Percentiles rank a stretch among this genome's conserved stretches.
phyloP scores from a whole-genome alignment of 1,139 yeast genomes.

The Protomyces lactucae-debilis region DNA sequence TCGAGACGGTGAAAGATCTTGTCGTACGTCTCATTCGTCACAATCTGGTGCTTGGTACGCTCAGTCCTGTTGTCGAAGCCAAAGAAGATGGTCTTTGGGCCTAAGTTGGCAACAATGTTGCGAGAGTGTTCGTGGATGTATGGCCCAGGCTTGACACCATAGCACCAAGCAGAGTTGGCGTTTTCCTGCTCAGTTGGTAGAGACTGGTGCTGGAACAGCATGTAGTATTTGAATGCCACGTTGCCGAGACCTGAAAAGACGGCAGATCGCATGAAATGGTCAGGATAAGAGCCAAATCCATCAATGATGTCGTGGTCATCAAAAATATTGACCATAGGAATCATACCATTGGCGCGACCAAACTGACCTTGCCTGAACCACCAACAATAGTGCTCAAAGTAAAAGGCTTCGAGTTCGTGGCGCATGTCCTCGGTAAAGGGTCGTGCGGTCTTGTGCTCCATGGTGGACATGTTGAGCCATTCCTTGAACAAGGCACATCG shows the following conservation, averaged over 20 bases:
- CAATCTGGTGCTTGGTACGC: slow-evolving; percentile 58
- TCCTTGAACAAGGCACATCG: slow-evolving; percentile 45
- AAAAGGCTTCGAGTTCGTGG: slow-evolving; percentile 57
- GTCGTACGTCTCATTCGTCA: slow-evolving; percentile 53
- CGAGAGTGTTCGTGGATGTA: slow-evolving; percentile 61
- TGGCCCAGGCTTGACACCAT: slow-evolving; percentile 50
- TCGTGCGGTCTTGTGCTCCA: slow-evolving; percentile 17
- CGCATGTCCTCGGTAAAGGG: slow-evolving; percentile 45
- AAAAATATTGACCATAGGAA: slow-evolving; percentile 77
- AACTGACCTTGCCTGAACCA: slow-evolving; percentile 85
- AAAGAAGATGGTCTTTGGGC: slow-evolving; percentile 61
- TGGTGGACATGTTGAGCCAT: slow-evolving; percentile 53
- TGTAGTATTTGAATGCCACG: slow-evolving; percentile 75
- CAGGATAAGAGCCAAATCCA: slow-evolving; percentile 86
- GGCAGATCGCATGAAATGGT: slow-evolving; percentile 64
- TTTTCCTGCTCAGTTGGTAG: slow-evolving; percentile 29
- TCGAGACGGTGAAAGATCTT: slow-evolving; percentile 54
- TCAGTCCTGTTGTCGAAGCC: slow-evolving; percentile 93
- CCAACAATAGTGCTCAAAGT: slow-evolving; percentile 63
- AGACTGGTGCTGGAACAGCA: slow-evolving; percentile 81
- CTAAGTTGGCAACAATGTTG: slow-evolving; percentile 66
- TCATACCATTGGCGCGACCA: slow-evolving; percentile 71
- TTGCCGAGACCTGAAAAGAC: slow-evolving; percentile 69
- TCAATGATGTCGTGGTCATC: slow-evolving; percentile 69
- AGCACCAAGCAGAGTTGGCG: slow-evolving; percentile 39